phyloP scores from a whole-genome alignment of 2,329 filamentous ascomycete species.

The Pseudocercospora cruenta region DNA sequence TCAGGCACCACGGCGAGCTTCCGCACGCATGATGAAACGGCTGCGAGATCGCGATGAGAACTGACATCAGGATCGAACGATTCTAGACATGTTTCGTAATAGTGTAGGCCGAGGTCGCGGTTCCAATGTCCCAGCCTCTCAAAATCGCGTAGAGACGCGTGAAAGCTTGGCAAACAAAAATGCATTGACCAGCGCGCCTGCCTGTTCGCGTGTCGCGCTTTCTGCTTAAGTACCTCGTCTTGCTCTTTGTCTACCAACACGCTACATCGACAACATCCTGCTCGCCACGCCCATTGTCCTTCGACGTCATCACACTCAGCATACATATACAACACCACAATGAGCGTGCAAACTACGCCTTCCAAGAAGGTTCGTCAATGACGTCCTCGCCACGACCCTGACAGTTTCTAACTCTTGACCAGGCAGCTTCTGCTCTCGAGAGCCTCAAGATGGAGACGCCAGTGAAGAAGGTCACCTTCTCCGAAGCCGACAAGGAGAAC shows the following conservation, averaged over 20 bases:
- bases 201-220: slow-evolving; percentile 9
- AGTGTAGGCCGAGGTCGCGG: not conserved
- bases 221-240: slow-evolving; percentile 14
- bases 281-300: slow-evolving; percentile 24
- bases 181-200: slow-evolving; percentile 3
- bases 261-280: slow-evolving; percentile 9
- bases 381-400: slow-evolving; percentile 44
- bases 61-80: slow-evolving; percentile 12
- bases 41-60: not conserved
- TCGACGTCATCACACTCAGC: slow-evolving; percentile 18
- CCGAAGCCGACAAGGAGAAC: slow-evolving; percentile 80
- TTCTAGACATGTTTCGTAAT: not conserved
- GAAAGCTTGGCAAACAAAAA: slow-evolving; percentile 3
- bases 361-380: slow-evolving; percentile 68
- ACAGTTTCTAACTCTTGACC: slow-evolving; percentile 43
- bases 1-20: not conserved
- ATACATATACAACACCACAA: slow-evolving; percentile 28
- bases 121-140: slow-evolving; percentile 9
- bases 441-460: slow-evolving; percentile 92
- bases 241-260: slow-evolving; percentile 20
- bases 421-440: slow-evolving; percentile 87
- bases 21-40: not conserved
- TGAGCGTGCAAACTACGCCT: slow-evolving; percentile 71
- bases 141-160: slow-evolving; percentile 4
- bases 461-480: slow-evolving; percentile 84